Base-by-base conservation (phyloP, 169 alveolate species). In the Plasmodium knowlesi region DNA sequence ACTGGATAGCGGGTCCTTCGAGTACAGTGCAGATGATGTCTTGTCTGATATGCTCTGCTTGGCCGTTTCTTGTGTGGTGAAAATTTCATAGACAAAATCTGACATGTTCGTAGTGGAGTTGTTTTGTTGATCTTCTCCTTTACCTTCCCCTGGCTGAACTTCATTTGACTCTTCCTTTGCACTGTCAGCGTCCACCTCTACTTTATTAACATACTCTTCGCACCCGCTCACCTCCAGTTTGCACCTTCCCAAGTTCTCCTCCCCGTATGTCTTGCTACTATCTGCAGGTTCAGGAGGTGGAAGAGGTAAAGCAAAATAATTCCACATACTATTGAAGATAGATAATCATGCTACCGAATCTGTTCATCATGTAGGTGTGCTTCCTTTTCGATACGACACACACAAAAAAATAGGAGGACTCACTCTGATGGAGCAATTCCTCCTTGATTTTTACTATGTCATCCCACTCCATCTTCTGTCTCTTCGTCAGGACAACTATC, bases 381-480 rank as follows among this genome's bases (percentile, higher is more conserved):
- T 46, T 46, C 57, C 57, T 2, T n/a, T 12, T 46, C n/a, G 57
- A 0, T 46, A 46, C 0, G n/a, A 5, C 57, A 46, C 57, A 46
- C 57, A 0, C 39, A 32, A n/a, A 2, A 1, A 46, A n/a, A 2
- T 6, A 46, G 57, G 57, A 12, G 3, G 57, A 61, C 74, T 88
- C 50, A 88, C 94, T 39, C 22, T 84, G 71, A 6, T 43, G 22
- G 12, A 88, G 76, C 9, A 88, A 34, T 39, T 67, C 72, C 19
- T 88, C 94, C 43, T 88, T 88, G 6, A 88, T 79, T 88, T 46
- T 74, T 12, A 10, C 67, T 34, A 88, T 79, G 16, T 88, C 82
- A 0, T 16, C 67, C 94, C 94, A 88, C 46, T 88, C 94, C 41
- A 88, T 50, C 78, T 88, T 88, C 70, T 88, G 94, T 30, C 94